A percentile compares a stretch with the other conserved stretches of the same genome.
These are phyloP conservation scores for Penicillium robsamsonii DNA, from an alignment of 495 filamentous ascomycete species.

Conservation along the genomic window DNA sequence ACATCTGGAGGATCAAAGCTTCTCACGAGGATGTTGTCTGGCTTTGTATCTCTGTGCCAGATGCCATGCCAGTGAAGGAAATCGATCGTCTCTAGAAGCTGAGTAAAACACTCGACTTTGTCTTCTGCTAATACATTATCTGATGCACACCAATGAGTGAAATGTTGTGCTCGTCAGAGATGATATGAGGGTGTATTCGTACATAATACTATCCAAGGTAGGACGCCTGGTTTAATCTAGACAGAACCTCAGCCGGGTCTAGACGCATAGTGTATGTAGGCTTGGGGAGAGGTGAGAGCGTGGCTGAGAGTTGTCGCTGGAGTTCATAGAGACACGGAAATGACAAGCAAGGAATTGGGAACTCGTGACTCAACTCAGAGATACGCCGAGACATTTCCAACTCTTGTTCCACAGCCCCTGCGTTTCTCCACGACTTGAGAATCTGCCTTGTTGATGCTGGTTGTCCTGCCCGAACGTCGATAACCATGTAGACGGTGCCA, in stretches of 20 bases:
- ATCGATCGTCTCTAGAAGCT: conserved; percentile 52
- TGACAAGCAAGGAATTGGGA: neutral
- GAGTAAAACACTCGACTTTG: neutral
- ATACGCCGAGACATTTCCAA: neutral
- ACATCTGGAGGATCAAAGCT: conserved; percentile 2
- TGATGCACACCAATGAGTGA: neutral
- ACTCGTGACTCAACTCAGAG: neutral
- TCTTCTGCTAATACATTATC: neutral
- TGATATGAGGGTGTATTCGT: conserved; percentile 8
- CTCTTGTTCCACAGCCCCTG: conserved; percentile 1
- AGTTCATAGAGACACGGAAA: neutral
- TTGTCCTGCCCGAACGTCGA: conserved; percentile 2
- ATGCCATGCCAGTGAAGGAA: conserved; percentile 85
- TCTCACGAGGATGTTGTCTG: conserved; percentile 57
- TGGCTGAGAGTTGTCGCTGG: neutral
- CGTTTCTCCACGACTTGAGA: neutral
- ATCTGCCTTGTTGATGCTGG: conserved; percentile 7
- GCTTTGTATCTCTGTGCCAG: conserved; percentile 85
- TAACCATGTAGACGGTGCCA: conserved; percentile 8
- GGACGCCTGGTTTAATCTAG: conserved; percentile 1
- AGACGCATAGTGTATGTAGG: too few relatives aligned
- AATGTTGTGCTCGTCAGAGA: conserved; percentile 7
- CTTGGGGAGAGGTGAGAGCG: too few relatives aligned
- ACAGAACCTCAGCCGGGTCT: neutral
- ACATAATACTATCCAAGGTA: neutral